phyloP scores from a whole-genome alignment of 306 rosid species.

The Ormosia semicastrata region DNA sequence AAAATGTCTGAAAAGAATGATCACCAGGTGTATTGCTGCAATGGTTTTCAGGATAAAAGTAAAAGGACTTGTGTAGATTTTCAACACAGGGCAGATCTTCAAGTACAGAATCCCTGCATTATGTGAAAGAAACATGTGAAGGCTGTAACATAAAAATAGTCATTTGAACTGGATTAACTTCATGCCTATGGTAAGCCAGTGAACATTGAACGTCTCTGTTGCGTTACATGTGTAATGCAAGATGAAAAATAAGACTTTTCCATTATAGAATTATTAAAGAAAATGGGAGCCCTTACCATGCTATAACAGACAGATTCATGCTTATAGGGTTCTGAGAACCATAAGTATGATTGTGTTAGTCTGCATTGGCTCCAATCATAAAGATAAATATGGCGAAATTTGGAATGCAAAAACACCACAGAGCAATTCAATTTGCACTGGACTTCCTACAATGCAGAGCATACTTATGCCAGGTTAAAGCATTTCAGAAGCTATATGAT shows the following conservation, averaged over 20 bases:
- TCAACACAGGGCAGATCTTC: slow-evolving; percentile 53
- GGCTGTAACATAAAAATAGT: slow-evolving; percentile 17
- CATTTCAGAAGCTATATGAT: slow-evolving; percentile 42
- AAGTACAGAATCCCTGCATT: slow-evolving; percentile 67
- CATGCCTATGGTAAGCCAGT: slow-evolving; percentile 35
- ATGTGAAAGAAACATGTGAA: slow-evolving; percentile 30
- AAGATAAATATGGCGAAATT: slow-evolving; percentile 33
- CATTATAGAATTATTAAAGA: slow-evolving; percentile 10
- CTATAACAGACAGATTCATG: slow-evolving; percentile 29
- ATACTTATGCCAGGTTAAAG: slow-evolving; percentile 37
- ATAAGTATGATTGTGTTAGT: slow-evolving; percentile 30
- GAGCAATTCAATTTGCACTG: slow-evolving; percentile 53
- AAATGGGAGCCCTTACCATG: slow-evolving; percentile 38
- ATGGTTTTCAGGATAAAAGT: slow-evolving; percentile 45
- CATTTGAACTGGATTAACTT: slow-evolving; percentile 5
- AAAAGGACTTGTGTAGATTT: slow-evolving; percentile 36
- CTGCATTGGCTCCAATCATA: slow-evolving; percentile 27
- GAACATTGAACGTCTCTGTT: slow-evolving; percentile 49
- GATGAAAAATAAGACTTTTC: slow-evolving; percentile 12
- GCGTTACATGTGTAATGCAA: neutral
- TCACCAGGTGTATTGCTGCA: slow-evolving; percentile 37
- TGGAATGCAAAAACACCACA: slow-evolving; percentile 44
- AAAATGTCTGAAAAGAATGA: neutral
- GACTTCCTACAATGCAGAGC: slow-evolving; percentile 37
- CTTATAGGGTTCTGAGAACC: slow-evolving; percentile 29